phyloP scores from a whole-genome alignment of 768 basidiomycete genomes.

The Epithele typhae region DNA sequence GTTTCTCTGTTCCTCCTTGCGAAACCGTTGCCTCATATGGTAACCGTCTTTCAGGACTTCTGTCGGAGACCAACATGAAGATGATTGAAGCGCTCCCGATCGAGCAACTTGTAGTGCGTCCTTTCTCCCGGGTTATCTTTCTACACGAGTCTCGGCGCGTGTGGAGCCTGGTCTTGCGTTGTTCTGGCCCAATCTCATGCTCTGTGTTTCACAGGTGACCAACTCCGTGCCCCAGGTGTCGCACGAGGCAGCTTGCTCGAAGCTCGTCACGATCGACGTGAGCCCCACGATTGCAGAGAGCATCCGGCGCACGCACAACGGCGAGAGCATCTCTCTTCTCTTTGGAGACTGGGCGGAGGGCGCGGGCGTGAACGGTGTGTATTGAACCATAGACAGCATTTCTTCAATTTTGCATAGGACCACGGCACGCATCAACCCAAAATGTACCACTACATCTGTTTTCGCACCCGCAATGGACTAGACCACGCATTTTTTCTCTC shows the following conservation, averaged over 20 bases:
- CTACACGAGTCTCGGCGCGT: background rate
- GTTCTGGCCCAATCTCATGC: background rate
- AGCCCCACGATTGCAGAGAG: slow-evolving; percentile 92
- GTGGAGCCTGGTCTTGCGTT: background rate
- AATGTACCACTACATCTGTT: slow-evolving; percentile 13
- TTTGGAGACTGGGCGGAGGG: slow-evolving; percentile 79
- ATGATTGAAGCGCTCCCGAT: slow-evolving; percentile 70
- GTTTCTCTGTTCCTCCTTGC: slow-evolving; percentile 21
- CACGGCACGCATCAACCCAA: slow-evolving; percentile 13
- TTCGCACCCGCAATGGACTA: slow-evolving; percentile 12
- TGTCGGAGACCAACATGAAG: slow-evolving; percentile 72
- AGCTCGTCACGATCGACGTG: slow-evolving; percentile 87
- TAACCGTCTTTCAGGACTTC: slow-evolving; percentile 48
- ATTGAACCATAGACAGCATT: slow-evolving; percentile 14
- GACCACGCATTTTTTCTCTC: slow-evolving; percentile 5
- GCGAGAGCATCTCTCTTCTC: slow-evolving; percentile 85
- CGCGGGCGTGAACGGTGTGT: slow-evolving; percentile 21
- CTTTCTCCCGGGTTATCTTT: background rate
- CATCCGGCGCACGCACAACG: slow-evolving; percentile 91
- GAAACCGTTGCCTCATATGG: slow-evolving; percentile 13
- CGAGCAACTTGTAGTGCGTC: slow-evolving; percentile 78
- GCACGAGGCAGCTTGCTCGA: slow-evolving; percentile 58
- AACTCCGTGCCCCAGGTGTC: slow-evolving; percentile 89
- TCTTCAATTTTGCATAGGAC: slow-evolving; percentile 9
- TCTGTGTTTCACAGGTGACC: slow-evolving; percentile 60